Conservation (phyloP, 306 rosid species). For the Quercus ilex region DNA sequence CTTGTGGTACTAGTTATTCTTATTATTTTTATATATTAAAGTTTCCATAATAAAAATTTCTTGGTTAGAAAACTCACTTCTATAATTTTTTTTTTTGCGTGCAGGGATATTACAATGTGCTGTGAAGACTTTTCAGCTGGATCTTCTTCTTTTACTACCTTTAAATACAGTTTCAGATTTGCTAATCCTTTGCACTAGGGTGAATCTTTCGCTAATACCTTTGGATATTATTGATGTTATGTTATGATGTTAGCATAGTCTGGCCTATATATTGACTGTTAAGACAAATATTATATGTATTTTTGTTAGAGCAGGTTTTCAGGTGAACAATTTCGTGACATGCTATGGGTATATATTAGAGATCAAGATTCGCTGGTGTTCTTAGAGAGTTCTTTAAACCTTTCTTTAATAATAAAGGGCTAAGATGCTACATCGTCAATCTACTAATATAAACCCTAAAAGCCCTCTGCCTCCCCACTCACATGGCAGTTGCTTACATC, state of each 20-base stretch:
- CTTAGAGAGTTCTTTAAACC: too few species aligned
- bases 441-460: too few species aligned
- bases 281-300: neutral
- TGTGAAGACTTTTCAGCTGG: constrained; percentile 22
- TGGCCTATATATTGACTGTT: neutral
- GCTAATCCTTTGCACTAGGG: constrained; percentile 33
- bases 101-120: constrained; percentile 26
- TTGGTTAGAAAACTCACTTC: neutral
- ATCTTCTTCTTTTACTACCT: neutral
- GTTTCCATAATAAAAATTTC: neutral
- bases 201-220: constrained; percentile 12
- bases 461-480: too few species aligned
- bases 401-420: too few species aligned
- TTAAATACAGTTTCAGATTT: constrained; percentile 13
- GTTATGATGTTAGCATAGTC: neutral
- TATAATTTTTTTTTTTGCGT: neutral
- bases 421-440: too few species aligned
- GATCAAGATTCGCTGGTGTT: neutral
- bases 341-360: neutral
- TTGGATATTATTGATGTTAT: constrained; percentile 16
- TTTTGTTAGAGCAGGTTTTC: neutral
- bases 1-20: neutral
- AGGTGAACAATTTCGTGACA: neutral
- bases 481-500: too few species aligned
- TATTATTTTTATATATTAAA: neutral